Evolutionary conservation across 2,329 filamentous ascomycete genomes (phyloP).

Genomic region (Sporothrix inflata): DNA sequence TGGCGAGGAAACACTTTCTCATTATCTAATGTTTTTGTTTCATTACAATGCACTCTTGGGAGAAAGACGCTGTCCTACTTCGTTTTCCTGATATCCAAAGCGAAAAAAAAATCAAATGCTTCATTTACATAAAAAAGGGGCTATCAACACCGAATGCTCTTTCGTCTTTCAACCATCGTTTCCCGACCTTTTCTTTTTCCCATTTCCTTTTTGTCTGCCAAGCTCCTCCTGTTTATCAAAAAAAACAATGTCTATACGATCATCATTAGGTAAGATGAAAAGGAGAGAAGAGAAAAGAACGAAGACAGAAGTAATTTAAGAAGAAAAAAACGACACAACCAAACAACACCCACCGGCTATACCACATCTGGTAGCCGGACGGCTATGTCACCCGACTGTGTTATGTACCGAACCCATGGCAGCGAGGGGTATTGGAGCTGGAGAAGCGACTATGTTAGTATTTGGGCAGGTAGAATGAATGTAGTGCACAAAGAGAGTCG

Average conservation of each 20-base stretch:
- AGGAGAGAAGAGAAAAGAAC: background rate
- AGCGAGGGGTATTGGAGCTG: slow-evolving; percentile 85
- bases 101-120: slow-evolving; percentile 12
- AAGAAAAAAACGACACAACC: background rate
- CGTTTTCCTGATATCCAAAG: background rate
- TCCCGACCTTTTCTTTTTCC: background rate
- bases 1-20: too few species aligned
- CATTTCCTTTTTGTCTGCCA: background rate
- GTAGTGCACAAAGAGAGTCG: slow-evolving; percentile 38
- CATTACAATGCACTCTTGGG: background rate
- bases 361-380: slow-evolving; percentile 90
- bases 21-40: background rate
- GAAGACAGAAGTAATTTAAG: background rate
- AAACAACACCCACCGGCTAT: slow-evolving; percentile 43
- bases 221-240: background rate
- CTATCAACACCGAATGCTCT: slow-evolving; percentile 19
- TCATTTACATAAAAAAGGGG: slow-evolving; percentile 20
- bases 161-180: background rate
- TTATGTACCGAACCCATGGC: slow-evolving; percentile 98
- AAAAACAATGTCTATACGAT: slow-evolving; percentile 13
- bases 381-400: slow-evolving; percentile 94
- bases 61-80: background rate
- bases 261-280: background rate
- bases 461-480: background rate
- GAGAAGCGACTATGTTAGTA: slow-evolving; percentile 28